These are phyloP conservation scores for Verruconis gallopava DNA, from an alignment of 2,329 filamentous ascomycete genomes.

Conservation along the genomic window DNA sequence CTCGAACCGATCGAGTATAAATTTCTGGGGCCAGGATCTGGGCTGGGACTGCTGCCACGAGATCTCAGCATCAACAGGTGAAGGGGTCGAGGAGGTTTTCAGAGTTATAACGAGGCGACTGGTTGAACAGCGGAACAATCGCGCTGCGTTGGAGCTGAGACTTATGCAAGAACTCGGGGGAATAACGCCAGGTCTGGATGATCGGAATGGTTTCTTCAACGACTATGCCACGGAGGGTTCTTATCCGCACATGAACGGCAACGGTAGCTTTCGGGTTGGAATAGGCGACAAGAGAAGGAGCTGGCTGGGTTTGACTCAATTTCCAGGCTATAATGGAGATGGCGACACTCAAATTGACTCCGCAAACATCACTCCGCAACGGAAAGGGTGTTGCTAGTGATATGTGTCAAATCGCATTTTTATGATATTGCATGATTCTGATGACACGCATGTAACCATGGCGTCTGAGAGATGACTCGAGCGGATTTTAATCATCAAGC, in stretches of 20 bases:
- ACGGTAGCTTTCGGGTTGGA: slow-evolving; percentile 47
- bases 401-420: no score
- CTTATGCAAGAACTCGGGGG: slow-evolving; percentile 24
- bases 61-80: slow-evolving; percentile 84
- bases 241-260: slow-evolving; percentile 13
- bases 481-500: no score
- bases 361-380: not conserved
- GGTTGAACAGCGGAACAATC: slow-evolving; percentile 55
- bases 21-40: slow-evolving; percentile 83
- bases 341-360: not conserved
- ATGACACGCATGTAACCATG: no score
- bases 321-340: slow-evolving; percentile 16
- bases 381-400: not conserved
- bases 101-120: slow-evolving; percentile 76
- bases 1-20: slow-evolving; percentile 37
- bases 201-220: slow-evolving; percentile 24
- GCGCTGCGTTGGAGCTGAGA: slow-evolving; percentile 36
- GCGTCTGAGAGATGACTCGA: no score
- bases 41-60: slow-evolving; percentile 98
- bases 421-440: no score
- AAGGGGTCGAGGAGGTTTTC: slow-evolving; percentile 95
- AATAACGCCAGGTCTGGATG: slow-evolving; percentile 28
- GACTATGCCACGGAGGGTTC: not conserved
- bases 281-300: slow-evolving; percentile 50
- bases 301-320: slow-evolving; percentile 49